Conservation (phyloP, 306 rosid species). For the Rubus parviflorus region DNA sequence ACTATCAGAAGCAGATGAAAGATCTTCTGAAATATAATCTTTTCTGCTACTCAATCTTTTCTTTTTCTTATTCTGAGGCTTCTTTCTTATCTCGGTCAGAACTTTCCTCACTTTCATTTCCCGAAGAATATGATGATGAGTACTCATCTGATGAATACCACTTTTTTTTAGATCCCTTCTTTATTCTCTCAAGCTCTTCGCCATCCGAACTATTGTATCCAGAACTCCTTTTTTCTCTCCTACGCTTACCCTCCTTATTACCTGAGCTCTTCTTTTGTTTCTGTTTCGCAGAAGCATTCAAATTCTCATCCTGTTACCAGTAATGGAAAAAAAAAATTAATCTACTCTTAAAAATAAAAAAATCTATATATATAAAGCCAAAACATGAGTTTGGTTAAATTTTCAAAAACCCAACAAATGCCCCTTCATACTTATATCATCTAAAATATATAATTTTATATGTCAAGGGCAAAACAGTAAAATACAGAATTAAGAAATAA, state of each 20-base stretch:
- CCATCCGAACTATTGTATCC: constrained; percentile 52
- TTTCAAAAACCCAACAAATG: too few species aligned
- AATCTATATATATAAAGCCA: too few species aligned
- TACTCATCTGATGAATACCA: constrained; percentile 68
- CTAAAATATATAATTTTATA: too few species aligned
- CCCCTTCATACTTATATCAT: too few species aligned
- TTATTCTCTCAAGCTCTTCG: constrained; percentile 50
- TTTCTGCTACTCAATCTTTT: constrained; percentile 33
- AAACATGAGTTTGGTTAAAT: too few species aligned
- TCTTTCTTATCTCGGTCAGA: constrained; percentile 35
- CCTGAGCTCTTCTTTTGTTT: constrained; percentile 37
- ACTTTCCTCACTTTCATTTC: constrained; percentile 41
- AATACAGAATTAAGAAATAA: too few species aligned
- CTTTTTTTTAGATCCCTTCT: constrained; percentile 54
- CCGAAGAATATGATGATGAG: constrained; percentile 43
- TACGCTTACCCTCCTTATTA: constrained; percentile 32
- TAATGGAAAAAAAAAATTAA: not conserved
- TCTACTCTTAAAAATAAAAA: not conserved
- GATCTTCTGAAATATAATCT: constrained; percentile 39
- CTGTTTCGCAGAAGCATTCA: constrained; percentile 33
- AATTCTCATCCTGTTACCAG: constrained; percentile 26
- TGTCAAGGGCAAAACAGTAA: too few species aligned
- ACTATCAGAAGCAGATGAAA: constrained; percentile 30
- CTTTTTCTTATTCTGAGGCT: constrained; percentile 35
- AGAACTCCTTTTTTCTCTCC: constrained; percentile 46